Conservation (phyloP, 257 asterid species). For the Solanum piurae region DNA sequence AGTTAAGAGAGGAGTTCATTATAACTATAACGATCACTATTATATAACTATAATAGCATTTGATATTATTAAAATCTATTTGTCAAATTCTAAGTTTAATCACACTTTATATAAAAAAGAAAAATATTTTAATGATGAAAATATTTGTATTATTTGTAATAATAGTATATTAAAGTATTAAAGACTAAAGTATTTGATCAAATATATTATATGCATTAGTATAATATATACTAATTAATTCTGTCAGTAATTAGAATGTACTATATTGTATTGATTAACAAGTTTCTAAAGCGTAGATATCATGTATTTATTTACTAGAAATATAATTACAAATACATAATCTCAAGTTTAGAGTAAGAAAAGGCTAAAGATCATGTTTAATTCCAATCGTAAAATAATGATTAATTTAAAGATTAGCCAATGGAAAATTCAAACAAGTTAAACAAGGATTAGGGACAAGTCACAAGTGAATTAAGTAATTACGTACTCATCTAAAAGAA, state of each 20-base stretch:
- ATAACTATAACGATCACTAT: too few relatives aligned
- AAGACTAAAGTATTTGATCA: too few relatives aligned
- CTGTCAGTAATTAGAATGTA: background rate
- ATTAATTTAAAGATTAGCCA: background rate
- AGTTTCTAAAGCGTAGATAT: background rate
- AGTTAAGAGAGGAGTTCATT: too few relatives aligned
- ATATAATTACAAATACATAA: background rate
- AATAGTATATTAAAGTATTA: background rate
- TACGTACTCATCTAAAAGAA: background rate
- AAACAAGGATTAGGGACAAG: background rate
- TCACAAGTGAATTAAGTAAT: background rate
- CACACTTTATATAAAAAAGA: too few relatives aligned
- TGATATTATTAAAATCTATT: too few relatives aligned
- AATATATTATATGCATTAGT: background rate
- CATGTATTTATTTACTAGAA: background rate
- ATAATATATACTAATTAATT: background rate
- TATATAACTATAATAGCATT: too few relatives aligned
- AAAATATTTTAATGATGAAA: too few relatives aligned
- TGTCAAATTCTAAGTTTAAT: background rate
- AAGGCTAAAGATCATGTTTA: background rate
- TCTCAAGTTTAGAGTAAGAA: background rate
- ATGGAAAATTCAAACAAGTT: background rate
- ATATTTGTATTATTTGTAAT: background rate
- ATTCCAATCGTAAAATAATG: background rate
- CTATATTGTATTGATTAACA: background rate